Evolutionary conservation across 768 basidiomycete species (phyloP).

Genomic region (Suillus subluteus): DNA sequence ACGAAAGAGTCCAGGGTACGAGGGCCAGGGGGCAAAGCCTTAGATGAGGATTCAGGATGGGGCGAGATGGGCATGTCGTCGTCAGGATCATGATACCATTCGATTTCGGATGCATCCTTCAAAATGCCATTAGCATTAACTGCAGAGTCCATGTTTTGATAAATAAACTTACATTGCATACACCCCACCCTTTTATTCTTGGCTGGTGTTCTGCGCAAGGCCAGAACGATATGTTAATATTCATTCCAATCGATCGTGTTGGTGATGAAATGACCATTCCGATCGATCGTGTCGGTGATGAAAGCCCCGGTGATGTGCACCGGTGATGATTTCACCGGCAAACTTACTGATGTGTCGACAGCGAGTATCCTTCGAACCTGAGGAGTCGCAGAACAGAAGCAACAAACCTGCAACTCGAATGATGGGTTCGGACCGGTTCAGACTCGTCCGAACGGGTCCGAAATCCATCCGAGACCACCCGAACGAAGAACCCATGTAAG

Average conservation of each 20-base stretch:
- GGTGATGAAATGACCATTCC: neutral
- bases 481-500: neutral
- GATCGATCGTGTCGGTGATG: neutral
- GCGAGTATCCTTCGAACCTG: neutral
- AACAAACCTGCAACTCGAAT: conserved; percentile 4
- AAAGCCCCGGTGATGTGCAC: neutral
- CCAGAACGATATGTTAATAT: neutral
- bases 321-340: neutral
- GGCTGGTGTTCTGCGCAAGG: neutral
- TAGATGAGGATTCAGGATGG: conserved; percentile 1
- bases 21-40: neutral
- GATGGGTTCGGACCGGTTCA: neutral
- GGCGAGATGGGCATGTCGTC: neutral
- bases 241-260: neutral
- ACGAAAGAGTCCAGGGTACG: neutral
- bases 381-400: conserved; percentile 4
- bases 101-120: neutral
- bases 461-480: neutral
- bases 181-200: neutral
- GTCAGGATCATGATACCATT: neutral
- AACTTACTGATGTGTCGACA: conserved; percentile 3
- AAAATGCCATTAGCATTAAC: conserved; percentile 2
- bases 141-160: neutral
- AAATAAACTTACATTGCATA: neutral
- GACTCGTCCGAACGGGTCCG: neutral